Base-by-base conservation (phyloP, 352 stramenopile species). In the Saprolegnia parasitica region DNA sequence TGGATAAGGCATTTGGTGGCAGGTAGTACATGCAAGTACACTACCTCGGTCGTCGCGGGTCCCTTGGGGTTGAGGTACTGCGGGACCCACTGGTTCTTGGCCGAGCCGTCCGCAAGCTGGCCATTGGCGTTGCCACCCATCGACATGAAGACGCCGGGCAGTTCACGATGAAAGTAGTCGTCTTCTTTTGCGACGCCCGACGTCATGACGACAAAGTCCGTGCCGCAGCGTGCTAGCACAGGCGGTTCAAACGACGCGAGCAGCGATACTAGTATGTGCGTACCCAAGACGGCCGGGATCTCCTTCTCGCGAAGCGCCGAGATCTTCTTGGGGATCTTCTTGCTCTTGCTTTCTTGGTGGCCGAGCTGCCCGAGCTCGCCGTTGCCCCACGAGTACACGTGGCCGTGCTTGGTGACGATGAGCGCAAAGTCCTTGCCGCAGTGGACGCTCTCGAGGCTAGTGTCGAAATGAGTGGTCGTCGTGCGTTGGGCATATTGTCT, bases 331-430 rank as follows among this genome's bases (percentile, higher is more conserved):
- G 85, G 85, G 20, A 77, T 76, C 71, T 93, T 93, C 75, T 93
- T 93, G 76, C 81, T 84, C 67, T 93, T 93, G 75, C 91, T 93
- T 50, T 93, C 85, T 60, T 93, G 85, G 73, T 93, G 86, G 0
- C 86, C 86, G 45, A 93, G 68, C 65, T 93, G 86, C 20, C 86
- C 86, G 32, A 80, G 73, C 60, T 93, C 82, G 26, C 86, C 86
- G 49, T 90, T 88, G 5, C 86, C 86, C 83, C 83, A 93, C 29
- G 86, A 87, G 72, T 93, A 93, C 37, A 82, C 76, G 67, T 93
- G 83, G 4, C 86, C 86, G 18, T 81, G 76, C 0, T 75, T 81
- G 15, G 83, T 90, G 8, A 87, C 29, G 1, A 81, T 74, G 37
- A 87, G 40, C 20, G 76, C 80, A 55, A 93, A 93, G 61, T 90